Base-by-base conservation (phyloP, 169 alveolate genomes). In the Cryptosporidium meleagridis region DNA sequence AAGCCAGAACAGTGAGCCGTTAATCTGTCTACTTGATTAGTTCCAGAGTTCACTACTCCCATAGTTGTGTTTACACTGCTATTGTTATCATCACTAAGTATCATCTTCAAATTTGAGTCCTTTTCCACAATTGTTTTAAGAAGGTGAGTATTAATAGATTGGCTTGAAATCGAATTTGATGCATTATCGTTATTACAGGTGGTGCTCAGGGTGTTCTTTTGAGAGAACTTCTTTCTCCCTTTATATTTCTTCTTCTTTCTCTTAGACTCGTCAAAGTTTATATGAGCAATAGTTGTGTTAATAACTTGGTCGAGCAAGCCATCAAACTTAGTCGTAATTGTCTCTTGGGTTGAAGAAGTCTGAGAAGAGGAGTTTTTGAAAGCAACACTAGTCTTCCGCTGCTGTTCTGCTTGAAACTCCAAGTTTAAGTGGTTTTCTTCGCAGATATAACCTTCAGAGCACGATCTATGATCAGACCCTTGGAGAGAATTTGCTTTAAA, bases 31-130 rank as follows among this genome's bases (percentile, higher is more conserved):
- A 62, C 89, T 14, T 35, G 55, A 29, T 80, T 70, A 1, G 55
- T 59, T 16, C 89, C 89, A 10, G 89, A 59, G 68, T 80, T 80
- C 4, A 80, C 89, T 3, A 80, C 52, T 33, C 89, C 89, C 89
- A 80, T 80, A 16, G 89, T 80, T 21, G 89, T 80, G 23, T 80
- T 80, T 1, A 80, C 80, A 33, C 89, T 80, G 16, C 89, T 80
- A 31, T 80, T 80, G 23, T 65, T 65, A 35, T 80, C 75, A 33
- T 80, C 89, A 21, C 86, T 75, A 18, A 75, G 55, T 18, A 26
- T 48, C 59, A 70, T 70, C 6, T 65, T 65, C 31, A 39, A 31
- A n/a, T 39, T 65, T 21, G 72, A 65, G 52, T 65, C 72, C 51
- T 65, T 65, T n/a, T 65, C 72, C 72, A 65, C 72, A 2, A 65